Evolutionary conservation across 176 grass and related monocot species (phyloP).

Genomic region (Carex myosuroides): DNA sequence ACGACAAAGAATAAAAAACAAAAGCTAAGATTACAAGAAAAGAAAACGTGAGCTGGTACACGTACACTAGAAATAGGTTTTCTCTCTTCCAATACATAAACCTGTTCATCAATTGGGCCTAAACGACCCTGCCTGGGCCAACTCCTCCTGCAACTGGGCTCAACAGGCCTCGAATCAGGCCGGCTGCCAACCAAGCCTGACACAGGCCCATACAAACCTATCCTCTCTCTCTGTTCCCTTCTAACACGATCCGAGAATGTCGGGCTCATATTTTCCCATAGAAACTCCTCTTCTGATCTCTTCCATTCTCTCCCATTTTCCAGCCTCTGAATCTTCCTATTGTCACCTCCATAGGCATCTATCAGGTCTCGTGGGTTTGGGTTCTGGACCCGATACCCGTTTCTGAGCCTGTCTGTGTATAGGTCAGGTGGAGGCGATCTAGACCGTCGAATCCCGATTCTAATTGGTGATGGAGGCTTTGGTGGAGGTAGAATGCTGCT

Average conservation of each 20-base stretch:
- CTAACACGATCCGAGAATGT: constrained; percentile 62
- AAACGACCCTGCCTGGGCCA: constrained; percentile 43
- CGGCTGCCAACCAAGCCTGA: constrained; percentile 29
- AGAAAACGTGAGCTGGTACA: constrained; percentile 31
- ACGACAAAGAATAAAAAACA: constrained; percentile 1
- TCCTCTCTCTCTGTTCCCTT: constrained; percentile 30
- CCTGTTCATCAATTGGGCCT: constrained; percentile 32
- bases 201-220: constrained; percentile 3
- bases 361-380: constrained; percentile 82
- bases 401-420: constrained; percentile 46
- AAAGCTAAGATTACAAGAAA: not conserved
- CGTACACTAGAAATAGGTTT: constrained; percentile 41
- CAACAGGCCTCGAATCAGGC: constrained; percentile 37
- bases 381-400: constrained; percentile 47
- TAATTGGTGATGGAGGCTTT: constrained; percentile 23
- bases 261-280: constrained; percentile 96
- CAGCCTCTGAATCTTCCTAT: constrained; percentile 60
- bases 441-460: constrained; percentile 26
- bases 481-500: constrained; percentile 10
- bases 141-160: constrained; percentile 50
- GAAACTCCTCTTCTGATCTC: constrained; percentile 83
- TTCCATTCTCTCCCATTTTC: constrained; percentile 66
- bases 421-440: constrained; percentile 58
- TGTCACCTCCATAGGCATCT: constrained; percentile 78
- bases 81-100: constrained; percentile 51